A percentile compares a stretch with the other conserved stretches of the same genome.
Conservation (phyloP, 352 stramenopile genomes). For the Globisporangium nagaii region DNA sequence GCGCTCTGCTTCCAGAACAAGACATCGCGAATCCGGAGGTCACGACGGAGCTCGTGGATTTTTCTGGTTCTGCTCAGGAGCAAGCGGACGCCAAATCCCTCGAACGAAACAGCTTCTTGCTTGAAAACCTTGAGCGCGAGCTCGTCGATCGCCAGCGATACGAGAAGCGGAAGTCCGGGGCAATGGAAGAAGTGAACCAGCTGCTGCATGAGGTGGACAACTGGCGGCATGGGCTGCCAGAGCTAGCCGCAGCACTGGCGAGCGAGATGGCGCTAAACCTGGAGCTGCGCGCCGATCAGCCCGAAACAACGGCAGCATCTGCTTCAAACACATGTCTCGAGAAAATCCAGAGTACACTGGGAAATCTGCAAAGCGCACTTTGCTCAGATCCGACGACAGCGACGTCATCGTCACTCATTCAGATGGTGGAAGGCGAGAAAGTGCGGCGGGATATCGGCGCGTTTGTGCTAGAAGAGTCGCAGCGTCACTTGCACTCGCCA, state of each 20-base stretch:
- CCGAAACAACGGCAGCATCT: conserved; percentile 11
- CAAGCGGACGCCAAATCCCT: not conserved
- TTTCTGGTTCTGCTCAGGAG: not conserved
- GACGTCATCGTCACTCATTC: conserved; percentile 47
- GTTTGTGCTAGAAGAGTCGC: conserved; percentile 39
- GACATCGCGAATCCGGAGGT: conserved; percentile 8
- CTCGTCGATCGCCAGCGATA: conserved; percentile 16
- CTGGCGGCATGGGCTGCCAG: conserved; percentile 24
- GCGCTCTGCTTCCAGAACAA: not conserved
- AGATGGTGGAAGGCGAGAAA: conserved; percentile 40
- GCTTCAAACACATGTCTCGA: conserved; percentile 20
- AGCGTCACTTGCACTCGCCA: conserved; percentile 22
- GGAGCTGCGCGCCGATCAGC: conserved; percentile 6
- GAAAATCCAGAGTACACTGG: conserved; percentile 21
- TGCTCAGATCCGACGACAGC: conserved; percentile 33
- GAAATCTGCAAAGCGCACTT: conserved; percentile 33
- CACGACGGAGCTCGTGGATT: not conserved
- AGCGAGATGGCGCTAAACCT: conserved; percentile 24
- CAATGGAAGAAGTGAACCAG: conserved; percentile 7
- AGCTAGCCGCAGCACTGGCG: conserved; percentile 25
- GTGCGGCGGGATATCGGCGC: conserved; percentile 45
- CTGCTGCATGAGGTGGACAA: conserved; percentile 32
- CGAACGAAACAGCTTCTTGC: conserved; percentile 24
- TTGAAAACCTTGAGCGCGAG: conserved; percentile 42
- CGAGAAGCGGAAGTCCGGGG: conserved; percentile 9